Evolutionary conservation across 306 rosid species (phyloP), one percentile per base, ranked within the genome.

Genomic region (Begonia loranthoides): DNA sequence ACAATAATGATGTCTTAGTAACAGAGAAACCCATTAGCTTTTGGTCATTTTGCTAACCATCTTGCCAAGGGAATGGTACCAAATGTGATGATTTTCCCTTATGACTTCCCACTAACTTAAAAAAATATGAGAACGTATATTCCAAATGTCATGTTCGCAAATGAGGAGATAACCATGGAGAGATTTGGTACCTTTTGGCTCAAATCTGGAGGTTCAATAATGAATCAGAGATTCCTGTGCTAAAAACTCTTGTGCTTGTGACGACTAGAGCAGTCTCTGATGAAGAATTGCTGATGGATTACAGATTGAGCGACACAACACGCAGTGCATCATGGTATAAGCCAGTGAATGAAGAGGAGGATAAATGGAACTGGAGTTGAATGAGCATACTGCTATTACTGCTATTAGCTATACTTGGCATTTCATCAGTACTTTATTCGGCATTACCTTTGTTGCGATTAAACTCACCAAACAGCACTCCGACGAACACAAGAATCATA

Each of bases 291-390:
- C 80, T 90, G 58, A 63, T 90, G 58, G 85, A 90, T 66, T 90
- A 90, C 68, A 74, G 95, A 68, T 63, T 85, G 70, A 90, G 94
- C 83, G 85, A 82, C 80, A 28, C 36, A 28, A 28, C 4, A 55
- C 75, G 74, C 54, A 64, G 83, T 50, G 94, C 95, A 0, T 79
- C 70, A 36, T 90, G 97, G 95, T 85, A 82, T 59, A 51, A 62
- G 57, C 82, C 94, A 0, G 97, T 90, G 33, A 83, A 90, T 52
- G 94, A 85, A 70, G 97, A 85, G 68, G 97, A 85, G 70, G 97
- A 90, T 56, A 56, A 62, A 65, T 82, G 92, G 73, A 85, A 95
- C 4, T 28, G 36, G 36, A 28, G 36, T 28, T 28, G 36, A 28
- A 28, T 28, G 9, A 28, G 8, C 36, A 28, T 28, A 28, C 34